Base-by-base conservation (phyloP, 805 yeast species). In the Torulaspora maleeae region DNA sequence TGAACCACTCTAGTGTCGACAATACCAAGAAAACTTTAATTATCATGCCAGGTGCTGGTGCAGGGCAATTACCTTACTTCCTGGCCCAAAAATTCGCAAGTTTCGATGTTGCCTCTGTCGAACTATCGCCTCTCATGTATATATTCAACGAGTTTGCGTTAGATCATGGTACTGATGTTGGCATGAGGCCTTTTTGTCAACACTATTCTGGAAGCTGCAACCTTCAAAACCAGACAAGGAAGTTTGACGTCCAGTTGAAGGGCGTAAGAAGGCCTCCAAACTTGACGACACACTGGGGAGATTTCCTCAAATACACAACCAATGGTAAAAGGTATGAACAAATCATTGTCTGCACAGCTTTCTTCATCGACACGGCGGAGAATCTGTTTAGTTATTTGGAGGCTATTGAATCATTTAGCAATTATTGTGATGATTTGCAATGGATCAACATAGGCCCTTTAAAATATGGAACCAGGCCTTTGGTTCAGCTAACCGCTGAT, bases 401-500 rank as follows among this genome's bases (percentile, higher is more conserved):
- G 43, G 66, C 83, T 1, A 80, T 91, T 29, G 75, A 76, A 45
- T 55, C 62, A 9, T 55, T 82, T 28, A 65, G 72, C 9, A 56
- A 58, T 7, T 70, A 68, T 7, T 41, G 55, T 29, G 69, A 68
- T 12, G 73, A 73, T 3, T 82, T 86, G 0, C 71, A 75, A 34
- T 91, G 98, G 98, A 78, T 91, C 51, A 91, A 93, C 60, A 73
- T 81, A 11, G 99, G 99, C 0, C 99, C 99, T 0, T 71, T 93
- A 49, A 85, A 90, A 63, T 91, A 93, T 71, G 97, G 97, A 0
- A 79, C 88, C 2, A 85, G 89, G 43, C 81, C 96, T 38, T 72
- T 76, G 60, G 79, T 82, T 25, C 96, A 90, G 61, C 68, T 88
- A 25, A 81, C 80, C 32, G 69, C 77, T 11, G 82, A 83, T n/a